Base-by-base conservation (phyloP, 345 rosid species). In the Rhodamnia rubescens region DNA sequence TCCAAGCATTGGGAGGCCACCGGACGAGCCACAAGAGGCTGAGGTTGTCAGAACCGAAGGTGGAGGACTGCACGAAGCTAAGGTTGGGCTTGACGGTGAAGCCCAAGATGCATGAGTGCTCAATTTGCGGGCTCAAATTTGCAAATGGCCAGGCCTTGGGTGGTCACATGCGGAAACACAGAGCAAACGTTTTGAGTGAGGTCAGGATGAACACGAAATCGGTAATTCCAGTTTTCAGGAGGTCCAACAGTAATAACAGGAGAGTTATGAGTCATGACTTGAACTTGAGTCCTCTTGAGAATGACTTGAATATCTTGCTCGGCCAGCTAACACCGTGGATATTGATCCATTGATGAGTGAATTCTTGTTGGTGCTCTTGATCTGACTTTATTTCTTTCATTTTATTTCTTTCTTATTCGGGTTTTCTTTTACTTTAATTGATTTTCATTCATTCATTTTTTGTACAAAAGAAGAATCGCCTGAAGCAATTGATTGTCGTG, bases 1-100 rank as follows among this genome's bases (percentile, higher is more conserved):
- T 91, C 61, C 93, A 91, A 83, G 93, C 93, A 1, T 47, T 91
- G 22, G 92, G 92, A 22, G 92, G 93, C 59, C 93, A 91, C 85
- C 88, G 93, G 7, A 90, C 93, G 2, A 91, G 93, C 84, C 92
- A 91, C 86, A 90, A 87, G 87, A 90, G 85, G 84, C 87, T 85
- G 0, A 85, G 87, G 58, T 85, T 84, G 49, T 11, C 5, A 5
- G 29, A 22, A 26, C 82, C n/a, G 2, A 82, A 83, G 50, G 53
- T 26, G 61, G 53, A 47, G 74, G 12, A 42, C 1, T 13, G 18
- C 44, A 81, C 53, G 21, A 40, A 84, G 29, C 47, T 84, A 27
- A 82, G 26, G 22, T 47, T 40, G 85, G 29, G 57, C 14, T 50
- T 54, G 26, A 61, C 64, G 5, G 64, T 20, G 36, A 87, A 29